Conservation (phyloP, 768 basidiomycete genomes). For the Leucosporidium scottii region DNA sequence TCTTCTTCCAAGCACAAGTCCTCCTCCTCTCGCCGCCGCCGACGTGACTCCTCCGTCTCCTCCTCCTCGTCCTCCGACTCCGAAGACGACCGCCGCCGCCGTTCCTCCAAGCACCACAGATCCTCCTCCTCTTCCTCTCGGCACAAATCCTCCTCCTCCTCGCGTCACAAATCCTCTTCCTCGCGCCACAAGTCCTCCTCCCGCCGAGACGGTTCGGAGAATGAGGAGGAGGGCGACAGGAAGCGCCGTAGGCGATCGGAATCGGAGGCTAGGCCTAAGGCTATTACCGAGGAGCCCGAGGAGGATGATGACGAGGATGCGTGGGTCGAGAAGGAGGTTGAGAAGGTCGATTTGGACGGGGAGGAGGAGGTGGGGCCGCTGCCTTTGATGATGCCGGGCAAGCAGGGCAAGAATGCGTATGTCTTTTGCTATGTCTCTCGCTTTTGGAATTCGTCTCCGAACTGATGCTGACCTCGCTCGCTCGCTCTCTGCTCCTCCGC, state of each 20-base stretch:
- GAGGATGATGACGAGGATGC: slow-evolving; percentile 37
- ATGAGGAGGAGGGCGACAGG: background rate
- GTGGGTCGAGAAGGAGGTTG: slow-evolving; percentile 41
- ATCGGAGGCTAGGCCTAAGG: slow-evolving; percentile 2
- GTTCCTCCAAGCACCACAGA: slow-evolving; percentile 2
- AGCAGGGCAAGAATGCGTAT: slow-evolving; percentile 7
- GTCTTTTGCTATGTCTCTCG: background rate
- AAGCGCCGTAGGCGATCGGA: background rate
- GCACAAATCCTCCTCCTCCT: slow-evolving; percentile 51
- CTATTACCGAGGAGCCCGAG: slow-evolving; percentile 49
- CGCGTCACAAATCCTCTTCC: slow-evolving; percentile 49
- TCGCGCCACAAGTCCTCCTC: slow-evolving; percentile 37
- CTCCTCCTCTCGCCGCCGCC: slow-evolving; percentile 39
- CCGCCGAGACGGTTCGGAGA: background rate
- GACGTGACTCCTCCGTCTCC: background rate
- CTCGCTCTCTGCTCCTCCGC: background rate
- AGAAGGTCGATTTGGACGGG: slow-evolving; percentile 13
- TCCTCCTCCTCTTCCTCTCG: background rate
- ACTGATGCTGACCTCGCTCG: background rate
- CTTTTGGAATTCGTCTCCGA: too few species aligned
- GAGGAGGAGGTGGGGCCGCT: slow-evolving; percentile 31
- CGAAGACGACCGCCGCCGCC: slow-evolving; percentile 3
- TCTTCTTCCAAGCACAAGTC: slow-evolving; percentile 46
- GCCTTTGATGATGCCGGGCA: slow-evolving; percentile 11
- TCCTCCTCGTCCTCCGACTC: background rate